Evolutionary conservation across 2,329 filamentous ascomycete species (phyloP).

Genomic region (Aspergillus aculeatinus): DNA sequence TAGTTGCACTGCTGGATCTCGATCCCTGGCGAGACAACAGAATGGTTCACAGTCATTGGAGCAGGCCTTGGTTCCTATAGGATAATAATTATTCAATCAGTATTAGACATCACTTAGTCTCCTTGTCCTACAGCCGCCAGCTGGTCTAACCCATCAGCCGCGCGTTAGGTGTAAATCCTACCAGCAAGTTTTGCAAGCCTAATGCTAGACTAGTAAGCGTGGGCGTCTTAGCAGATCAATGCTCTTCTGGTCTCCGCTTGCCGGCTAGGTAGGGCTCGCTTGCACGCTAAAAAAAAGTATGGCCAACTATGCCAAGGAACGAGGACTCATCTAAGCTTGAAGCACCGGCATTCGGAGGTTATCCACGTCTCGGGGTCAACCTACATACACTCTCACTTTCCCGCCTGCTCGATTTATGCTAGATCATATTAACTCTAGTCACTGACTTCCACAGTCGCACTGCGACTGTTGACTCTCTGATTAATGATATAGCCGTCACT

Average conservation of each 20-base stretch:
- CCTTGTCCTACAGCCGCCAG: neutral
- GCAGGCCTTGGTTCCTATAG: neutral
- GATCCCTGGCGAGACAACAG: neutral
- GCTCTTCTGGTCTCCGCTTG: constrained; percentile 6
- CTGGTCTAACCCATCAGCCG: neutral
- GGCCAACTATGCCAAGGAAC: neutral
- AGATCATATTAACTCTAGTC: neutral
- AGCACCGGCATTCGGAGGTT: constrained; percentile 7
- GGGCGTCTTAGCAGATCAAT: constrained; percentile 11
- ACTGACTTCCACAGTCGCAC: neutral
- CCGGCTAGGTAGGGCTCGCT: constrained; percentile 9
- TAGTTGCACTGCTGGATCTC: neutral
- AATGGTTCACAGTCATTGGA: neutral
- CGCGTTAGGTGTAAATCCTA: constrained; percentile 1
- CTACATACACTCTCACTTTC: neutral
- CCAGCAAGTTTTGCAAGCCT: constrained; percentile 7
- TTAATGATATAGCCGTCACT: constrained; percentile 4
- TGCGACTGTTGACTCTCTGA: neutral
- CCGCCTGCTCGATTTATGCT: neutral
- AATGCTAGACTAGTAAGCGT: neutral
- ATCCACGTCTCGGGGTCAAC: neutral
- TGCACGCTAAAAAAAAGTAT: constrained; percentile 9
- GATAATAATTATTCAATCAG: constrained; percentile 9
- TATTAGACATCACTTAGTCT: constrained; percentile 6
- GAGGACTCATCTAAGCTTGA: neutral